These are phyloP conservation scores for Globisporangium megalacanthum DNA, from an alignment of 352 stramenopile species.

Conservation along the genomic window DNA sequence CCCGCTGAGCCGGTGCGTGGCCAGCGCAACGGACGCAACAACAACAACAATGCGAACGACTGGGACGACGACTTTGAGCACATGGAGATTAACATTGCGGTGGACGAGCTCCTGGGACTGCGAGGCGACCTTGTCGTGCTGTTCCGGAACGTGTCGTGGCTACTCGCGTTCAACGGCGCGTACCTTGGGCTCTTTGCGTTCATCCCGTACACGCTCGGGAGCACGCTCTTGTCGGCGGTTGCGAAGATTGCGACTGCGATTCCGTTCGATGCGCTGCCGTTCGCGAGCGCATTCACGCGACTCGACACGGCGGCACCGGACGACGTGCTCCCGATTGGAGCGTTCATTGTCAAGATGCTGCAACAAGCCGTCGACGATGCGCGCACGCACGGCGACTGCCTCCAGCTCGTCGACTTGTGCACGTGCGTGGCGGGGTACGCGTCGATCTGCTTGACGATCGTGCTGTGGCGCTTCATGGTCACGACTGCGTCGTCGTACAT, in stretches of 20 bases:
- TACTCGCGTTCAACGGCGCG: slow-evolving; percentile 96
- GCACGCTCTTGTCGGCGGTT: slow-evolving; percentile 78
- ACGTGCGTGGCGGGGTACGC: slow-evolving; percentile 77
- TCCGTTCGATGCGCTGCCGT: slow-evolving; percentile 23
- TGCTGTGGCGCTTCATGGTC: slow-evolving; percentile 84
- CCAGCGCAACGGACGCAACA: slow-evolving; percentile 8
- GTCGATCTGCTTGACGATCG: slow-evolving; percentile 79
- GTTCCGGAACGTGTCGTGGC: slow-evolving; percentile 96
- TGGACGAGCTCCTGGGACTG: slow-evolving; percentile 97
- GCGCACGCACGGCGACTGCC: slow-evolving; percentile 63
- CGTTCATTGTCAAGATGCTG: slow-evolving; percentile 52
- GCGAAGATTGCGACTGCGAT: slow-evolving; percentile 54
- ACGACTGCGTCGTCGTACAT: slow-evolving; percentile 81
- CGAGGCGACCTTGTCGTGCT: slow-evolving; percentile 92
- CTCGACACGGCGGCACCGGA: slow-evolving; percentile 10
- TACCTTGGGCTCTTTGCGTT: slow-evolving; percentile 97
- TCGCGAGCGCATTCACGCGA: slow-evolving; percentile 15
- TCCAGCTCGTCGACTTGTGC: slow-evolving; percentile 82
- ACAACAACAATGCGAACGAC: slow-evolving; percentile 29
- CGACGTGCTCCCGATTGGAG: slow-evolving; percentile 15
- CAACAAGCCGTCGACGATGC: slow-evolving; percentile 48
- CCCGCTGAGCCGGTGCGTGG: not conserved
- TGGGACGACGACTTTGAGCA: slow-evolving; percentile 90
- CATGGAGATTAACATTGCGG: slow-evolving; percentile 93
- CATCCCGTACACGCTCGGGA: slow-evolving; percentile 93